Conservation (phyloP, 306 rosid species). For the Aeschynomene evenia region DNA sequence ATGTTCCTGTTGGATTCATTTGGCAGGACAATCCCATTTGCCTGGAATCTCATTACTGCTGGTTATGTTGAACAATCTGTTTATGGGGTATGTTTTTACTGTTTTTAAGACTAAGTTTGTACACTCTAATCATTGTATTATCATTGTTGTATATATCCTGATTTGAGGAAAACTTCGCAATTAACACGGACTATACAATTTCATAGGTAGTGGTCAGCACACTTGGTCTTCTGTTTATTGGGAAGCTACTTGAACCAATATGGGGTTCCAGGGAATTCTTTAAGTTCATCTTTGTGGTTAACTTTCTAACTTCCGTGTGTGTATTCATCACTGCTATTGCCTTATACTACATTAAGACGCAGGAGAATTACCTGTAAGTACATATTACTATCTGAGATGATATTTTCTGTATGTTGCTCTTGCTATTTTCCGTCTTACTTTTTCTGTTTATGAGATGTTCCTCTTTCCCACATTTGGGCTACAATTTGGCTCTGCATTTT, state of each 20-base stretch:
- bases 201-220: slow-evolving; percentile 65
- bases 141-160: background rate
- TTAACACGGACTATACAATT: slow-evolving; percentile 19
- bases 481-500: slow-evolving; percentile 2
- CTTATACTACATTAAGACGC: slow-evolving; percentile 69
- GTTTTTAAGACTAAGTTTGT: background rate
- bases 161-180: background rate
- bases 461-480: background rate
- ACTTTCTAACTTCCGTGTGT: slow-evolving; percentile 72
- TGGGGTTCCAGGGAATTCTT: slow-evolving; percentile 93
- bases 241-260: slow-evolving; percentile 86
- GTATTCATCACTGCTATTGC: slow-evolving; percentile 79
- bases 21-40: slow-evolving; percentile 88
- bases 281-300: slow-evolving; percentile 80
- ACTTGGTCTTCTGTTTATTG: slow-evolving; percentile 69
- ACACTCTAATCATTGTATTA: background rate
- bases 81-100: slow-evolving; percentile 57
- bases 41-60: slow-evolving; percentile 79
- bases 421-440: slow-evolving; percentile 10
- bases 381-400: slow-evolving; percentile 5
- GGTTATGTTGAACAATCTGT: slow-evolving; percentile 78
- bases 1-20: slow-evolving; percentile 17
- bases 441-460: slow-evolving; percentile 2
- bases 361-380: slow-evolving; percentile 86
- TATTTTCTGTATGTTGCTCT: slow-evolving; percentile 3